Conservation (phyloP, 345 rosid species). For the Murraya koenigii region DNA sequence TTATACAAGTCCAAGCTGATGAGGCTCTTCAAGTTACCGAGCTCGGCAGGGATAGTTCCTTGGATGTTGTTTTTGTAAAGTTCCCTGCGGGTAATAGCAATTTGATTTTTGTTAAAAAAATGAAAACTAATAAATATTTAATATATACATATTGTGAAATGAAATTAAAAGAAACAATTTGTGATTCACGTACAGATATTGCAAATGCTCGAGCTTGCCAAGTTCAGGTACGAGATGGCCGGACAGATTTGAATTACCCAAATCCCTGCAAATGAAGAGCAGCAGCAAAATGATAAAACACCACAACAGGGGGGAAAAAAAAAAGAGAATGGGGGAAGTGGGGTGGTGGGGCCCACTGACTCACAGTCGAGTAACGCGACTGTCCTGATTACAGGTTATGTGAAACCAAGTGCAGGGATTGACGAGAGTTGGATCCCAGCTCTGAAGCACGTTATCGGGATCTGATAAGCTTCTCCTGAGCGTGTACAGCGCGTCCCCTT, state of each 20-base stretch:
- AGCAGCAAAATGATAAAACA: no score
- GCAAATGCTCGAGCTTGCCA: slow-evolving; percentile 85
- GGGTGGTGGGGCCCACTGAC: background rate
- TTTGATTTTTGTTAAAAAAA: no score
- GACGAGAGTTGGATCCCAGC: slow-evolving; percentile 99
- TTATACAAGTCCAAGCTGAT: slow-evolving; percentile 94
- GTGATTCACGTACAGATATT: slow-evolving; percentile 68
- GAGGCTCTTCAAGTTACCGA: slow-evolving; percentile 82
- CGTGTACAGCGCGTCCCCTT: slow-evolving; percentile 84
- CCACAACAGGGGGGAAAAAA: no score
- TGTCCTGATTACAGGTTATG: slow-evolving; percentile 84
- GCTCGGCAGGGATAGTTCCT: slow-evolving; percentile 77
- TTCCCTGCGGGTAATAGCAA: slow-evolving; percentile 48
- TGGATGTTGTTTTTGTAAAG: slow-evolving; percentile 89
- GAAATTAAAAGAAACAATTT: background rate
- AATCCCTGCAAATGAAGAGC: slow-evolving; percentile 53
- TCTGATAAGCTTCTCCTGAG: slow-evolving; percentile 70
- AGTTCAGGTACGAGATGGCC: slow-evolving; percentile 90
- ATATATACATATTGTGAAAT: no score
- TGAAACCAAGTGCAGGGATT: slow-evolving; percentile 99
- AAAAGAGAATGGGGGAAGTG: no score
- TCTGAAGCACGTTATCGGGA: slow-evolving; percentile 86
- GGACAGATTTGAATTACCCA: slow-evolving; percentile 85
- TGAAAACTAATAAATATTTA: no score
- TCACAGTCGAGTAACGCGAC: slow-evolving; percentile 90